Base-by-base conservation (phyloP, 2,329 filamentous ascomycete genomes). In the Pyrenophora graminea region DNA sequence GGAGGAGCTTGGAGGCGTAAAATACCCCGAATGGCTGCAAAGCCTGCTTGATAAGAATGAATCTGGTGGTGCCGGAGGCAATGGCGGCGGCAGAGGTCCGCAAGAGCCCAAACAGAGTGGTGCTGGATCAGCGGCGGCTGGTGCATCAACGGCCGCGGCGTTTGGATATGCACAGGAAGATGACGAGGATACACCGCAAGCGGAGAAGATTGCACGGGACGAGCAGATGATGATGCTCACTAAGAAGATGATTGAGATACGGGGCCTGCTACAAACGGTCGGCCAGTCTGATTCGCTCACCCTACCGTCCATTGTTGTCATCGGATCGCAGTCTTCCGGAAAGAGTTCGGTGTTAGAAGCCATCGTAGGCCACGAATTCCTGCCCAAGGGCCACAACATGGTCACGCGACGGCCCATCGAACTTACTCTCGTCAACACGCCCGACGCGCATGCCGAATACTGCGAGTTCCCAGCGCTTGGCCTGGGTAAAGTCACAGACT, bases 161-260 rank as follows among this genome's bases (percentile, higher is more conserved):
- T 91, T 96, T 69, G 90, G 88, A 32, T 88, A 92, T 64, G 84
- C 89, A 17, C 80, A 86, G 49, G 82, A 85, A 1, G 86, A 90
- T 18, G 80, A 87, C 50, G 83, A 85, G 2, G 80, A 93, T 31
- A 84, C 87, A 57, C 80, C 85, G 48, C 78, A 80, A 7, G 79
- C 77, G 17, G 84, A 87, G 48, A 85, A 89, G 67, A 80, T 82
- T 41, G 90, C 91, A 15, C 85, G 86, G 65, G 94, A 99, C 66
- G 94, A 99, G 71, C 94, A 99, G 74, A 99, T 99, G 93, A 99
- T 99, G 94, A 82, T 97, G 62, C 79, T 99, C 67, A 99, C 95
- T 2, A 93, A 94, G 78, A 97, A 97, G 77, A 99, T 99, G 94
- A 99, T 99, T 67, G 94, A 99, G 78, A 97, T 99, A 50, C 83